A percentile compares a stretch with the other conserved stretches of the same genome.
Evolutionary conservation across 2,329 filamentous ascomycete species (phyloP).

Genomic region (Fusarium sublunatum): DNA sequence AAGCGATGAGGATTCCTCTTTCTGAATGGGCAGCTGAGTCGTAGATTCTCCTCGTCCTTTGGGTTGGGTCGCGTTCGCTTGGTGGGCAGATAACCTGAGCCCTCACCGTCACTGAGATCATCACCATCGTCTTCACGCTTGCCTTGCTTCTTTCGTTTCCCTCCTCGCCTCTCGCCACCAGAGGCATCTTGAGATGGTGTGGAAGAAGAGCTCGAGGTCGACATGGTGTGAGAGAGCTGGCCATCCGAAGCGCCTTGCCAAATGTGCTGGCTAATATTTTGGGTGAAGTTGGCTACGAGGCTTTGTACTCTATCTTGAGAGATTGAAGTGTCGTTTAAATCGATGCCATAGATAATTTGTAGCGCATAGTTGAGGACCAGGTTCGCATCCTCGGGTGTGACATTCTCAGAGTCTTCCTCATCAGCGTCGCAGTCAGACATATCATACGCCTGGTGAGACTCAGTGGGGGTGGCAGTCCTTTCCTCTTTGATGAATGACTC

Average conservation of each 20-base stretch:
- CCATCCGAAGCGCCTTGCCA: slow-evolving; percentile 48
- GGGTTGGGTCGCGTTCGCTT: slow-evolving; percentile 51
- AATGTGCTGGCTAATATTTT: slow-evolving; percentile 50
- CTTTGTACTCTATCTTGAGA: slow-evolving; percentile 45
- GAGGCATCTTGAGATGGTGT: slow-evolving; percentile 46
- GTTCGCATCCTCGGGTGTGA: slow-evolving; percentile 51
- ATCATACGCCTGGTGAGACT: slow-evolving; percentile 11
- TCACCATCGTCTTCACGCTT: slow-evolving; percentile 50
- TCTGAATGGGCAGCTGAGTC: slow-evolving; percentile 58
- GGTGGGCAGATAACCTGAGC: slow-evolving; percentile 43
- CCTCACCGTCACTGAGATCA: slow-evolving; percentile 51
- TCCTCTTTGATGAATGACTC: slow-evolving; percentile 43
- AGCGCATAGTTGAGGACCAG: slow-evolving; percentile 52
- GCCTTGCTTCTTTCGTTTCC: slow-evolving; percentile 53
- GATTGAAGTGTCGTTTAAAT: slow-evolving; percentile 50
- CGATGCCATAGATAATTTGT: slow-evolving; percentile 54
- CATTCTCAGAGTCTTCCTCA: slow-evolving; percentile 42
- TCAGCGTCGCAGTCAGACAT: slow-evolving; percentile 15
- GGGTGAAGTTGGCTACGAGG: slow-evolving; percentile 50
- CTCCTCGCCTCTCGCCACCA: slow-evolving; percentile 40
- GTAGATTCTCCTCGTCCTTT: slow-evolving; percentile 53
- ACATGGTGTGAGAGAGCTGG: slow-evolving; percentile 48
- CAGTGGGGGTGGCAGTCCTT: slow-evolving; percentile 29
- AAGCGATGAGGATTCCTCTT: slow-evolving; percentile 59
- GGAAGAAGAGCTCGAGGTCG: slow-evolving; percentile 48